Conservation (phyloP, 1,139 yeast species). For the Protomyces arabidopsidicola region DNA sequence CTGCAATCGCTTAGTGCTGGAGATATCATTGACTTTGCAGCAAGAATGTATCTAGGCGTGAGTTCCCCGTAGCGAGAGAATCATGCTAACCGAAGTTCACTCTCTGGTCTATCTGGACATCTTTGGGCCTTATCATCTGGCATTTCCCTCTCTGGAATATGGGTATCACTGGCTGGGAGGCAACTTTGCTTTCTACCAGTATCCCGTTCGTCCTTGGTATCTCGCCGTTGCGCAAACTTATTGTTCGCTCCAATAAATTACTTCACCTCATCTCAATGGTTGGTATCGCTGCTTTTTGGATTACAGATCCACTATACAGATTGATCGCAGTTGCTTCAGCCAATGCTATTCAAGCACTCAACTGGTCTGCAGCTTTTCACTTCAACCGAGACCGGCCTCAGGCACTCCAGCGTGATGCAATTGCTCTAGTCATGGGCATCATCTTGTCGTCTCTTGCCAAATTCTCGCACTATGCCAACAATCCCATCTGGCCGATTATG, state of each 20-base stretch:
- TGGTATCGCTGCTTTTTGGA: slow-evolving; percentile 72
- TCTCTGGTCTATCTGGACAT: slow-evolving; percentile 78
- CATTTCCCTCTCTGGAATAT: slow-evolving; percentile 95
- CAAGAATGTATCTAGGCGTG: slow-evolving; percentile 32
- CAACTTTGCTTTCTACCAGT: slow-evolving; percentile 54
- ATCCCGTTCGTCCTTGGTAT: slow-evolving; percentile 56
- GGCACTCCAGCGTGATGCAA: slow-evolving; percentile 50
- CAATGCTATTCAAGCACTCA: slow-evolving; percentile 56
- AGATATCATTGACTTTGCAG: slow-evolving; percentile 29
- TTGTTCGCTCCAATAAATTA: slow-evolving; percentile 51
- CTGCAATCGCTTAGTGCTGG: not conserved
- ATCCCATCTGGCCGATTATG: slow-evolving; percentile 96
- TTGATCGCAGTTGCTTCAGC: slow-evolving; percentile 65
- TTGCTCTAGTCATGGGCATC: slow-evolving; percentile 68
- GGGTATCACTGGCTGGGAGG: slow-evolving; percentile 89
- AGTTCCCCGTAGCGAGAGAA: not conserved
- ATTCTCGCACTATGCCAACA: slow-evolving; percentile 72
- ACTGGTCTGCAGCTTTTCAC: slow-evolving; percentile 59
- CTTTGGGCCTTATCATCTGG: slow-evolving; percentile 85
- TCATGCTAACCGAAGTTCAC: slow-evolving; percentile 43
- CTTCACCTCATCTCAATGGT: slow-evolving; percentile 55
- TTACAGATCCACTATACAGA: slow-evolving; percentile 63
- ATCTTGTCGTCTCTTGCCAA: slow-evolving; percentile 69
- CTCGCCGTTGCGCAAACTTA: slow-evolving; percentile 49
- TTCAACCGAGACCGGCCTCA: slow-evolving; percentile 47